A percentile compares a stretch with the other conserved stretches of the same genome.
phyloP scores from a whole-genome alignment of 768 basidiomycete species.

The Daedalea quercina region DNA sequence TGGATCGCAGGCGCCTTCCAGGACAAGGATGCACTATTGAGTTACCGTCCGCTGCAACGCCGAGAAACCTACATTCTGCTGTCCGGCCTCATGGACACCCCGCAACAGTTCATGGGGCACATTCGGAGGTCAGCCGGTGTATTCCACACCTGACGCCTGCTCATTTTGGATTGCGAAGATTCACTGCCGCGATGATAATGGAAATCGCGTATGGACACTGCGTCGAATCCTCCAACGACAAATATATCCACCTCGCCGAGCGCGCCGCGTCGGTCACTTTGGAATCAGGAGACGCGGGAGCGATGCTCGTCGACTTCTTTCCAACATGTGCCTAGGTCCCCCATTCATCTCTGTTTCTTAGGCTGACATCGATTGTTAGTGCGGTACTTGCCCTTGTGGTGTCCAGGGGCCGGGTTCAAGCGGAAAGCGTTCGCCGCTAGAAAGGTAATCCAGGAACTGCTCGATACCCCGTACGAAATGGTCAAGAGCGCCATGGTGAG shows the following conservation, averaged over 20 bases:
- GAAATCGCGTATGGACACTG: slow-evolving; percentile 11
- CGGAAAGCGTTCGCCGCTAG: slow-evolving; percentile 1
- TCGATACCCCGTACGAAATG: slow-evolving; percentile 11
- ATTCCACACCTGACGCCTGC: not conserved
- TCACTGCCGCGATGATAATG: not conserved
- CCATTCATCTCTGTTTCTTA: not conserved
- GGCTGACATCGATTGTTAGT: slow-evolving; percentile 1
- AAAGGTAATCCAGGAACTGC: not conserved
- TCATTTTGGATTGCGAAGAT: not conserved
- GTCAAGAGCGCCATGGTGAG: slow-evolving; percentile 14
- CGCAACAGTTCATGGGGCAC: slow-evolving; percentile 10
- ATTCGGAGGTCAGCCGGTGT: slow-evolving; percentile 9
- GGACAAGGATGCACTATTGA: slow-evolving; percentile 5
- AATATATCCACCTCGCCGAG: slow-evolving; percentile 11
- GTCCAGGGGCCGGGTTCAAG: slow-evolving; percentile 14
- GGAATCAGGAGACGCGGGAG: slow-evolving; percentile 8
- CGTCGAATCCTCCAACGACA: slow-evolving; percentile 9
- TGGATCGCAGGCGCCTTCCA: slow-evolving; percentile 16
- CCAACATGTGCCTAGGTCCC: slow-evolving; percentile 9
- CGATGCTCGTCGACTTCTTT: slow-evolving; percentile 14
- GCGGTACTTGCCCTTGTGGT: slow-evolving; percentile 9
- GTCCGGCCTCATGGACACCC: slow-evolving; percentile 6
- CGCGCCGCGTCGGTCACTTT: slow-evolving; percentile 8
- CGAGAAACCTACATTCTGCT: slow-evolving; percentile 11
- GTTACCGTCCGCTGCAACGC: slow-evolving; percentile 13